Base-by-base conservation (phyloP, 1,284 basidiomycete species). In the Afroboletus lepidellus region DNA sequence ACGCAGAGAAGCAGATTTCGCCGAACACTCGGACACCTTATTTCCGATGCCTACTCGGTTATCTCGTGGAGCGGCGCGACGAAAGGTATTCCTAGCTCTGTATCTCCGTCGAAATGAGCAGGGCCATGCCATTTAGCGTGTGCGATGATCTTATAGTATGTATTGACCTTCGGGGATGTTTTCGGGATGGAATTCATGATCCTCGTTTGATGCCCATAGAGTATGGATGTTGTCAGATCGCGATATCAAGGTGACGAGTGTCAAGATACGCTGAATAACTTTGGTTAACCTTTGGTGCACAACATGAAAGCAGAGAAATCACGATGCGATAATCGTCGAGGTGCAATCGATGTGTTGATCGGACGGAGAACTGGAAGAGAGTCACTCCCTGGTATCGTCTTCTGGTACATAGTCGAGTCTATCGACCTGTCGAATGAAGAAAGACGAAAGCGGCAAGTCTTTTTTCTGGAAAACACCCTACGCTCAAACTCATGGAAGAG, bases 291-390 rank as follows among this genome's bases (percentile, higher is more conserved):
- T n/a, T n/a, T n/a, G n/a, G n/a, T n/a, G n/a, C n/a, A n/a, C n/a
- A n/a, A n/a, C n/a, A n/a, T n/a, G n/a, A n/a, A n/a, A n/a, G n/a
- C n/a, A n/a, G n/a, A n/a, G n/a, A n/a, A n/a, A n/a, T n/a, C n/a
- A n/a, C n/a, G n/a, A n/a, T n/a, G n/a, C n/a, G 34, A 29, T 15
- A 46, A 41, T 41, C 9, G 20, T 42, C 42, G 29, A 11, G 8
- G 29, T 8, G 23, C 32, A 30, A 33, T 50, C 29, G 23, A 38
- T 42, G 29, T 24, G 49, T 45, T 34, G 49, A 50, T 49, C 51
- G 21, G 24, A 7, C 27, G 41, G 54, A 45, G 61, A 52, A 65
- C 53, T 25, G 30, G 51, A 37, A 27, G 24, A 6, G 53, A 56
- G 48, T 48, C 51, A 56, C 48, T 11, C 21, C 21, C 38, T 27